Evolutionary conservation across 2,329 filamentous ascomycete species (phyloP), one percentile per base, ranked within the genome.

Genomic region (Paecilomyces sp.): DNA sequence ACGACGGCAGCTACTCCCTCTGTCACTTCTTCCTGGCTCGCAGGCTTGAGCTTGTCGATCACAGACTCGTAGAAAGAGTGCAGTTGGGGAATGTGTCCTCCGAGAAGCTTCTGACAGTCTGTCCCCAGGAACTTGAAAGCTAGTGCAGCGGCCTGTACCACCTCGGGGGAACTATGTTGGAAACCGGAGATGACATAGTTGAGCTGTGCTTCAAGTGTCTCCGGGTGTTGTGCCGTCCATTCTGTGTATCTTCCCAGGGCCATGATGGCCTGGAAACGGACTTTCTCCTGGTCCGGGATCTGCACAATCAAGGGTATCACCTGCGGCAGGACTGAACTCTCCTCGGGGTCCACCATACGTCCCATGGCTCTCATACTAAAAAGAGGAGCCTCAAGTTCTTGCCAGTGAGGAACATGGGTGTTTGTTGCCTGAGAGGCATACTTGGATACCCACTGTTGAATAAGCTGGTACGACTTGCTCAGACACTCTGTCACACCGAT

Each of bases 241-340:
- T 97, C 93, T 0, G 95, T 99, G 72, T 99, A 99, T 63, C 94
- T 85, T 41, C 92, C 94, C 24, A 99, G 84, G 2, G 95, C 92
- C 92, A 99, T 97, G 69, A 97, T 96, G 5, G 93, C 93, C 63
- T 96, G 93, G 76, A 99, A 99, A 7, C 92, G 91, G n/a, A 99
- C 84, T 79, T 97, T 99, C 76, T 97, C 91, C 69, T 99, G 94
- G 69, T 90, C 88, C 0, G 94, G 94, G 62, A 99, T 96, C 71
- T 95, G 90, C 11, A 96, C 91, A 63, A 99, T 86, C 59, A 99
- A 81, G 18, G 92, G 92, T 78, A 99, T 96, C 15, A 99, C 86
- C 70, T 93, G 90, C 2, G 92, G 90, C 50, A 99, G 81, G 67
- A 99, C 90, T 47, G 91, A 87, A 65, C 83, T 88, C 75, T 99